Evolutionary conservation across 768 basidiomycete species (phyloP).

Genomic region (Lanmaoa rubissima): DNA sequence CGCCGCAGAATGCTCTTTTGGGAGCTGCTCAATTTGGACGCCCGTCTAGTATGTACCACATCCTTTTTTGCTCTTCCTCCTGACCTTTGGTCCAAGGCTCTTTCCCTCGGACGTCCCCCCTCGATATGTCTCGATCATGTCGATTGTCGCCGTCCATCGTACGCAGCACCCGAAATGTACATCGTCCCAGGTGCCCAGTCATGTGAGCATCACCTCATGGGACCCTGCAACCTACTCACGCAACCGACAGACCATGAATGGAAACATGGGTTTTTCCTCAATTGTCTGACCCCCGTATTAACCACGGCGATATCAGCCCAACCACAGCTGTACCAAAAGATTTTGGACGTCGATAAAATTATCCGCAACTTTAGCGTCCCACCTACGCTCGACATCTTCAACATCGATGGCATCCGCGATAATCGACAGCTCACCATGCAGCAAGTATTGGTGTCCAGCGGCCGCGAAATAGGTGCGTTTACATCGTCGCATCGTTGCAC

Average conservation of each 20-base stretch:
- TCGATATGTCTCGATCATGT: constrained; percentile 65
- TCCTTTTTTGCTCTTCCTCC: constrained; percentile 12
- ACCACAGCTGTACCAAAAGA: constrained; percentile 48
- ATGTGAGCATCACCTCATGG: constrained; percentile 24
- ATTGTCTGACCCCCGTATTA: constrained; percentile 62
- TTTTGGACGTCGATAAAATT: constrained; percentile 51
- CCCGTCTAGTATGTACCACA: constrained; percentile 53
- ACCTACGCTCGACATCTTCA: constrained; percentile 44
- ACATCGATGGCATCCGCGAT: constrained; percentile 36
- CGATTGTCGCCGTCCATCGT: constrained; percentile 50
- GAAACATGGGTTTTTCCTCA: constrained; percentile 64
- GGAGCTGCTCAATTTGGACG: constrained; percentile 70
- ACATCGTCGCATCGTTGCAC: constrained; percentile 12
- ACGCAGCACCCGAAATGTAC: constrained; percentile 29
- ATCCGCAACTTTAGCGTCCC: constrained; percentile 59
- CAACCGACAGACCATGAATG: constrained; percentile 58
- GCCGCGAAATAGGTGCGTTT: constrained; percentile 58
- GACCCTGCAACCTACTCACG: constrained; percentile 10
- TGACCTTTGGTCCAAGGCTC: constrained; percentile 41
- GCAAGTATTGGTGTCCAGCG: constrained; percentile 55
- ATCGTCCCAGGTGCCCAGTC: constrained; percentile 29
- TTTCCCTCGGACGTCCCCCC: constrained; percentile 70
- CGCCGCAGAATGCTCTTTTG: constrained; percentile 68
- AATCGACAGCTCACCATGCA: constrained; percentile 63
- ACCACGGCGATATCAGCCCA: constrained; percentile 55